These are phyloP conservation scores for Berberis vulgaris DNA, from an alignment of 164 flowering plant species.

Conservation along the genomic window DNA sequence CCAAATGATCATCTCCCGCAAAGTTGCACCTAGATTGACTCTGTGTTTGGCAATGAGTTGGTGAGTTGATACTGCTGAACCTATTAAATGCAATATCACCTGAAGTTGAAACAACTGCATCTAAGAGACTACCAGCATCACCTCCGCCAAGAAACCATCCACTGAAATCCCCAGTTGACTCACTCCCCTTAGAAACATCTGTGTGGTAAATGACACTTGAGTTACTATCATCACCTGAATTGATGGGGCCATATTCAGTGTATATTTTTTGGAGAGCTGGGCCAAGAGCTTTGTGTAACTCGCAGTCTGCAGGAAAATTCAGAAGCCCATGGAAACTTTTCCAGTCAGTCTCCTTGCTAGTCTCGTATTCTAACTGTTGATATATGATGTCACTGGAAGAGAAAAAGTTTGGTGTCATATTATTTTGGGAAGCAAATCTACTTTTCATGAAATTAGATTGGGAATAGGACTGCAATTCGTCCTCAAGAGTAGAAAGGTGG, in stretches of 20 bases:
- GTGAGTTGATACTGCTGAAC: slow-evolving; percentile 16
- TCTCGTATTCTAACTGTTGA: slow-evolving; percentile 8
- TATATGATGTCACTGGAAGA: slow-evolving; percentile 14
- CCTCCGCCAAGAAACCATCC: slow-evolving; percentile 14
- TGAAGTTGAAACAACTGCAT: slow-evolving; percentile 33
- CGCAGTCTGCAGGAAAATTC: slow-evolving; percentile 36
- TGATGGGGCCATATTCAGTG: slow-evolving; percentile 13
- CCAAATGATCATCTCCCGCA: neutral
- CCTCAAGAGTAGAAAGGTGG: slow-evolving; percentile 19
- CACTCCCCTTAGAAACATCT: slow-evolving; percentile 12
- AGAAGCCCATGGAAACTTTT: slow-evolving; percentile 10
- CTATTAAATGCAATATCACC: slow-evolving; percentile 21
- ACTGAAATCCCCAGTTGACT: slow-evolving; percentile 9
- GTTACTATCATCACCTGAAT: slow-evolving; percentile 13
- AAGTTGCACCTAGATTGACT: neutral
- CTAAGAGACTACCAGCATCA: slow-evolving; percentile 35
- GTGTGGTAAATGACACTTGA: slow-evolving; percentile 15
- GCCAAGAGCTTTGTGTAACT: slow-evolving; percentile 46
- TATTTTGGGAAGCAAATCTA: slow-evolving; percentile 6
- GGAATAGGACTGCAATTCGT: slow-evolving; percentile 14
- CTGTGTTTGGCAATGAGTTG: slow-evolving; percentile 11
- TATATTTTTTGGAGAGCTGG: slow-evolving; percentile 17
- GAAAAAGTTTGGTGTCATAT: slow-evolving; percentile 13
- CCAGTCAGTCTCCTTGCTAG: slow-evolving; percentile 10
- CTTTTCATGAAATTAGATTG: slow-evolving; percentile 6